These are phyloP conservation scores for Fusarium abutilonis DNA, from an alignment of 2,329 filamentous ascomycete genomes.

Conservation along the genomic window DNA sequence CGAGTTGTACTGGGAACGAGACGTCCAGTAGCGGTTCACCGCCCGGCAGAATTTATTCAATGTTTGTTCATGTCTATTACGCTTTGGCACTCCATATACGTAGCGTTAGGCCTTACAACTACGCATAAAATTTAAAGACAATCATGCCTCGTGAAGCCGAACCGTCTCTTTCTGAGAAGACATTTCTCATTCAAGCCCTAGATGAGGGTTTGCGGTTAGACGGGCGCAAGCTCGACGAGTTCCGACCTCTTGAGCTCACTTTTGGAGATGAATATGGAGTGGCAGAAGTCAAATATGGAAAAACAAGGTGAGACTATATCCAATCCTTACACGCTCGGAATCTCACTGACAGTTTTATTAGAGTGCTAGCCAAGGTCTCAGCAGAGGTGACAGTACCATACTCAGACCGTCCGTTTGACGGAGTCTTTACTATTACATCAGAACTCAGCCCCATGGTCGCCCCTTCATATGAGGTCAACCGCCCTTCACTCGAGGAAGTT, in stretches of 20 bases:
- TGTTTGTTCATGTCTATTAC: constrained; percentile 29
- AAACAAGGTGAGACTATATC: constrained; percentile 74
- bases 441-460: constrained; percentile 94
- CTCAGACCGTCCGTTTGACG: constrained; percentile 91
- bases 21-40: constrained; percentile 48
- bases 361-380: constrained; percentile 84
- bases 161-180: constrained; percentile 87
- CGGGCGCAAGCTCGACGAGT: constrained; percentile 82
- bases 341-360: constrained; percentile 50
- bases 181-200: constrained; percentile 85
- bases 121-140: constrained; percentile 41
- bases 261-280: constrained; percentile 94
- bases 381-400: constrained; percentile 88
- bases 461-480: constrained; percentile 86
- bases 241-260: constrained; percentile 77
- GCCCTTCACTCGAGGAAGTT: constrained; percentile 84
- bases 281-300: constrained; percentile 86
- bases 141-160: constrained; percentile 91
- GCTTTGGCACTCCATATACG: constrained; percentile 7
- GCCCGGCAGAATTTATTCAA: constrained; percentile 60
- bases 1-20: constrained; percentile 18
- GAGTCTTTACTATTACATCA: constrained; percentile 90
- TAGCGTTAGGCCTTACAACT: constrained; percentile 12
- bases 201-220: constrained; percentile 84
- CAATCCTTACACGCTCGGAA: neutral